Conservation (phyloP, 257 asterid species). For the Sherardia arvensis region DNA sequence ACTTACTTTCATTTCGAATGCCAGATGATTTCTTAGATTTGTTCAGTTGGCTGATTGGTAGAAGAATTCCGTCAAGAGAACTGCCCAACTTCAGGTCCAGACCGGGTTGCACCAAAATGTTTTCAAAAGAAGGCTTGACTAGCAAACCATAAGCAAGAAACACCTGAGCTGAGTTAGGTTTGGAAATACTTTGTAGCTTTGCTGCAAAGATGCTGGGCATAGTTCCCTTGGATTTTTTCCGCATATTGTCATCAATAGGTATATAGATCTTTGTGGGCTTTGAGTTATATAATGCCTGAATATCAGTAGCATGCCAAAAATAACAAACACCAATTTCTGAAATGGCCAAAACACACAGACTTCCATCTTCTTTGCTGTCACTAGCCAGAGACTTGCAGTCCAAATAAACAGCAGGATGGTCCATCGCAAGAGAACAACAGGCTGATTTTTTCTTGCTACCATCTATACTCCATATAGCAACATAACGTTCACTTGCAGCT, state of each 20-base stretch:
- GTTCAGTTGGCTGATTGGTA: conserved; percentile 46
- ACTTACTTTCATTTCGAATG: conserved; percentile 44
- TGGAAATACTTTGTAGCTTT: conserved; percentile 47
- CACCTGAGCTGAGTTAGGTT: conserved; percentile 42
- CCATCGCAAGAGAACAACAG: conserved; percentile 61
- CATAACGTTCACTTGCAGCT: conserved; percentile 61
- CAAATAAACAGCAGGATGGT: conserved; percentile 81
- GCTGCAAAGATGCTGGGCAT: conserved; percentile 66
- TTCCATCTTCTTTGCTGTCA: conserved; percentile 33
- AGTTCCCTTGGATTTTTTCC: conserved; percentile 46
- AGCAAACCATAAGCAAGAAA: conserved; percentile 74
- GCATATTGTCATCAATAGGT: conserved; percentile 37
- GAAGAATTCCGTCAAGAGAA: conserved; percentile 64
- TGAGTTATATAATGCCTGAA: conserved; percentile 48
- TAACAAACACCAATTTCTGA: conserved; percentile 84
- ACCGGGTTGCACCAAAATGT: conserved; percentile 64
- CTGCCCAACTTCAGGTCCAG: conserved; percentile 44
- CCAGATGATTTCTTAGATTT: conserved; percentile 42
- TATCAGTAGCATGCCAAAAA: conserved; percentile 68
- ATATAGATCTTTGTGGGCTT: conserved; percentile 61
- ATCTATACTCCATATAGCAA: conserved; percentile 73
- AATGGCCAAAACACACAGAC: conserved; percentile 70
- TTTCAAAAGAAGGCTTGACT: conserved; percentile 73
- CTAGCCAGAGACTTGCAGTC: conserved; percentile 37
- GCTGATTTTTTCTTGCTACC: conserved; percentile 68